phyloP scores from a whole-genome alignment of 176 grass and related monocot species.

The Hordeum vulgare region MorexV3_pseudomolecules_assembly NC_058522.1:473475841-473476340 shows the following conservation, averaged over 20 bases:
- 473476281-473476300: slow-evolving; percentile 29
- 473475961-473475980: slow-evolving; percentile 12
- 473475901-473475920: not conserved
- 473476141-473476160: slow-evolving; percentile 30
- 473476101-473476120: slow-evolving; percentile 55
- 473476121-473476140: not conserved
- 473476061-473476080: slow-evolving; percentile 14
- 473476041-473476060: slow-evolving; percentile 30
- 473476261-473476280: slow-evolving; percentile 37
- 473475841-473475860: not conserved
- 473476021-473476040: slow-evolving; percentile 33
- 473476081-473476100: slow-evolving; percentile 50
- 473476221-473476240: slow-evolving; percentile 26
- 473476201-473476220: not conserved
- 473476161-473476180: not conserved
- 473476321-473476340: slow-evolving; percentile 8
- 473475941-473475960: slow-evolving; percentile 12
- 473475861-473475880: not conserved
- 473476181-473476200: not conserved
- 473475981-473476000: not conserved
- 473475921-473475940: not conserved
- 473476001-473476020: not conserved
- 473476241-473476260: slow-evolving; percentile 15
- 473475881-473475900: not conserved
- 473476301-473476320: slow-evolving; percentile 56